Base-by-base conservation (phyloP, 2,329 filamentous ascomycete genomes). In the Calonectria ilicicola region DNA sequence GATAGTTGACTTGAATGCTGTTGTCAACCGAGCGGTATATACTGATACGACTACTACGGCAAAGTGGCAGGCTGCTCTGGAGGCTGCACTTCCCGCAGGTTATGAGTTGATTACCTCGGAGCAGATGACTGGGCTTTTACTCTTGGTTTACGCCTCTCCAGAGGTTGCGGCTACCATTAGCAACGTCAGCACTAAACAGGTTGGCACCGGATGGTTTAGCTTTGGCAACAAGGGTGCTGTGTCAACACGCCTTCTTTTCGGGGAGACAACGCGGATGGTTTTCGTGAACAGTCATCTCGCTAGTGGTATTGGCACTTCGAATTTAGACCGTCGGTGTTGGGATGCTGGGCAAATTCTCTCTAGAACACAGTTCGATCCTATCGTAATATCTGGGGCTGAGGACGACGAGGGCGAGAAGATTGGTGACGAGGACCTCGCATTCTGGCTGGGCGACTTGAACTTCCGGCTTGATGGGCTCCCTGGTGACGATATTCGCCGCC, bases 391-490 rank as follows among this genome's bases (percentile, higher is more conserved):
- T 0, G 92, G 94, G 10, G 91, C 93, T 7, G 85, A 90, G 2
- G 88, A 92, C 44, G 91, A 92, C n/a, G 91, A 93, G 26, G 86
- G 88, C 0, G 91, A 94, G 65, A 90, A 87, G 42, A 93, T 99
- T 75, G 96, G 95, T 1, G 94, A 97, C 46, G 96, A 98, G 76
- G 97, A 99, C 80, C 95, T 98, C 84, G 92, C 93, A 0, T 98
- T 99, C 80, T 98, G 96, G 95, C 94, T 98, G 80, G 97, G 97
- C 8, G 97, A 99, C 82, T 88, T 99, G 49, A 99, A 99, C 82
- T 99, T 98, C 81, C 91, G 97, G 38, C 88, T 99, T 0, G 95
- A 97, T 64, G 94, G 93, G 53, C 90, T 98, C 62, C 94, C 96
- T 0, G 96, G 95, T 1, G 94, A 97, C 44, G 97, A 99, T 81